Base-by-base conservation (phyloP, 148 eudicot species). In the Fagopyrum homotropicum region DNA sequence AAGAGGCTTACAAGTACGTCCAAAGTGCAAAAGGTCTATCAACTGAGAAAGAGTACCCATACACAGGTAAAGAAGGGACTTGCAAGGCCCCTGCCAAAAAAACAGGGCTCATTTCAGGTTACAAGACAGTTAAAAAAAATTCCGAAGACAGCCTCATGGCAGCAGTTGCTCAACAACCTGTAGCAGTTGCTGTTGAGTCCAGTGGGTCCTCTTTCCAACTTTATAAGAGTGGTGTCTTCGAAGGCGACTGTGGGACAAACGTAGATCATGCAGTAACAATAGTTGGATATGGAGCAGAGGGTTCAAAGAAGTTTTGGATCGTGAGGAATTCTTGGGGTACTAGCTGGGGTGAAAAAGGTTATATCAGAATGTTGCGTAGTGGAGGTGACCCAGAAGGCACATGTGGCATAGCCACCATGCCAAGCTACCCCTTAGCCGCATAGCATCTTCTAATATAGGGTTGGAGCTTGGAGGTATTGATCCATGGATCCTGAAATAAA, bases 31-130 rank as follows among this genome's bases (percentile, higher is more conserved):
- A 80, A 5, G 89, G 94, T 17, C 73, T 92, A 60, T 75, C 86
- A 44, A 73, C 94, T 0, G 90, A 88, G 56, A 44, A 66, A 56
- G 80, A 81, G 45, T 89, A 92, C 72, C 94, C 92, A 11, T 92
- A 90, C 71, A 56, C 2, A 54, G 93, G 87, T 44, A 80, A 10
- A 72, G 69, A 83, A 19, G 82, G 80, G 0, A 59, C 19, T 9
- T 90, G 96, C 57, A 70, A 52, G 43, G 47, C 35, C 3, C 78
- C 83, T 75, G 68, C 12, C 54, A 79, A 69, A 22, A 72, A 12
- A 55, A 77, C 82, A 54, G 83, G 60, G 2, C 75, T 16, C 40
- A 84, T 90, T 79, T 77, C 50, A 30, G 85, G 88, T 54, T 83
- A 86, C 48, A 69, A 15, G 73, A 17, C 54, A 1, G 77, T 90